Conservation (phyloP, 1,284 basidiomycete species). For the Trichosporon faecale region DNA sequence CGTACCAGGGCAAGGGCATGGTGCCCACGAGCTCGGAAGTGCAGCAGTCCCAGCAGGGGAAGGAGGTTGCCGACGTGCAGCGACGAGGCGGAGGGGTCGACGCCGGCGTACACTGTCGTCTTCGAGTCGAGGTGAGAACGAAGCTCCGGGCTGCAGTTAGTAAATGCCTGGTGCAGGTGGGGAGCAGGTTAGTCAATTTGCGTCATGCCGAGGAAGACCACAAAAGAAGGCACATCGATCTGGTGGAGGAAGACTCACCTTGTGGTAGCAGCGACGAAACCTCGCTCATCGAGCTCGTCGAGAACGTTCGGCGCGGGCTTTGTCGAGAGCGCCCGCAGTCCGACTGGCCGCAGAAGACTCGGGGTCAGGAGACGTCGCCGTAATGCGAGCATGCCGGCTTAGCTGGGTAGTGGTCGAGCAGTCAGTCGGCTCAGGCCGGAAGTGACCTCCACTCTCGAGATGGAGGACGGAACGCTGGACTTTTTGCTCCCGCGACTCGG, state of each 20-base stretch:
- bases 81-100: slow-evolving; percentile 86
- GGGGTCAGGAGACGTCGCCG: background rate
- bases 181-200: no score
- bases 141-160: slow-evolving; percentile 35
- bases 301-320: slow-evolving; percentile 36
- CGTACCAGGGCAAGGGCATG: slow-evolving; percentile 73
- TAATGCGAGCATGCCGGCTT: background rate
- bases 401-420: background rate
- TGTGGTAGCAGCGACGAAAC: slow-evolving; percentile 53
- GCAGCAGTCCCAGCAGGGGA: slow-evolving; percentile 78
- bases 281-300: slow-evolving; percentile 51
- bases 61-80: slow-evolving; percentile 93
- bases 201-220: background rate
- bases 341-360: background rate
- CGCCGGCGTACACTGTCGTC: slow-evolving; percentile 73
- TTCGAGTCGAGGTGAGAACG: slow-evolving; percentile 40
- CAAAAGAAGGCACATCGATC: background rate
- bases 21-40: slow-evolving; percentile 82
- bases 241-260: slow-evolving; percentile 38
- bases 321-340: background rate
- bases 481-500: slow-evolving; percentile 6
- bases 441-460: background rate
- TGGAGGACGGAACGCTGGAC: background rate
- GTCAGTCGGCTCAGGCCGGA: slow-evolving; percentile 4
- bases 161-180: background rate